Evolutionary conservation across 192 early-diverging fungal genomes (phyloP).

Genomic region (Diversispora epigaea): DNA sequence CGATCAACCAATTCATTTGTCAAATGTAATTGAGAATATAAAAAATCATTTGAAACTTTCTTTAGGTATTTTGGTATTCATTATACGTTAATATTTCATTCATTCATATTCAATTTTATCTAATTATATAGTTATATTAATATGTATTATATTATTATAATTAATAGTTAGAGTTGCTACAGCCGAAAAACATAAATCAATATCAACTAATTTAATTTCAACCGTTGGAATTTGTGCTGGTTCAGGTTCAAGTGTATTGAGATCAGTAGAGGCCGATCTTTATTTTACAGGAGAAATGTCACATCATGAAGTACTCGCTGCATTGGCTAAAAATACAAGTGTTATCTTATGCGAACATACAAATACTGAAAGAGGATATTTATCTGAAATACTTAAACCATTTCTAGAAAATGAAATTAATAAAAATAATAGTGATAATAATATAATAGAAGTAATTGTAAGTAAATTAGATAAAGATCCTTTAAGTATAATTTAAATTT

Average conservation of each 20-base stretch:
- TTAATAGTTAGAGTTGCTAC: slow-evolving; percentile 69
- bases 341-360: slow-evolving; percentile 90
- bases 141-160: neutral
- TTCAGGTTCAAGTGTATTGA: slow-evolving; percentile 71
- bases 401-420: slow-evolving; percentile 50
- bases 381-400: slow-evolving; percentile 63
- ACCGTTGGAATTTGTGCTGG: slow-evolving; percentile 93
- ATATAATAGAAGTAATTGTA: slow-evolving; percentile 61
- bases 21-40: no score
- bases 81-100: neutral
- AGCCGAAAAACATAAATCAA: slow-evolving; percentile 48
- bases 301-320: slow-evolving; percentile 91
- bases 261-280: slow-evolving; percentile 64
- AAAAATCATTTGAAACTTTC: no score
- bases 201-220: slow-evolving; percentile 49
- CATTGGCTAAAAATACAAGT: slow-evolving; percentile 70
- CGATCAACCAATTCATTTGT: no score
- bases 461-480: slow-evolving; percentile 81
- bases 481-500: slow-evolving; percentile 50
- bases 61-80: no score
- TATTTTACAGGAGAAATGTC: slow-evolving; percentile 94
- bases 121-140: neutral
- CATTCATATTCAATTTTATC: neutral
- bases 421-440: slow-evolving; percentile 48
- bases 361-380: slow-evolving; percentile 89